phyloP scores from a whole-genome alignment of 768 basidiomycete genomes.

The Pholiota conissans region DNA sequence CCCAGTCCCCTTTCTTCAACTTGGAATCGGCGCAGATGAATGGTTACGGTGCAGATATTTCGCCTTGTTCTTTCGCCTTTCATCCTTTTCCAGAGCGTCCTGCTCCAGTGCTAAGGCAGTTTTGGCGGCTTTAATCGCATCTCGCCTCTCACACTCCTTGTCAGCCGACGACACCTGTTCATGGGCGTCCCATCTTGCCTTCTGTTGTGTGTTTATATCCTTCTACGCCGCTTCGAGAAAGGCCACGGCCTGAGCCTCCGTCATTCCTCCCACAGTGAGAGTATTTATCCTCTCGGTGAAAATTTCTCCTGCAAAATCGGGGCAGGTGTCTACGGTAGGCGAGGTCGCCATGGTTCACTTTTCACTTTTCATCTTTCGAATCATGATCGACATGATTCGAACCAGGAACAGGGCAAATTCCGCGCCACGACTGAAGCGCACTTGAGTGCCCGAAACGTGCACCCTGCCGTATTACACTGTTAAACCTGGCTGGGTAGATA shows the following conservation, averaged over 20 bases:
- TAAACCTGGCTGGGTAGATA: too few relatives aligned
- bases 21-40: neutral
- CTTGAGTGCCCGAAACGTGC: too few relatives aligned
- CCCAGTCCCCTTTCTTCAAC: neutral
- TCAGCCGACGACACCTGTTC: neutral
- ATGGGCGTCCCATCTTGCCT: neutral
- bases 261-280: neutral
- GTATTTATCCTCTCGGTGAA: neutral
- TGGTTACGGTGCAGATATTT: neutral
- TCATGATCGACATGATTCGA: too few relatives aligned
- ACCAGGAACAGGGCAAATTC: too few relatives aligned
- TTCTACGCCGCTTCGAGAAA: neutral
- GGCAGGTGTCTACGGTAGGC: neutral
- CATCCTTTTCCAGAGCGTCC: neutral
- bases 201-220: neutral
- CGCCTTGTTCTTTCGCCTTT: neutral
- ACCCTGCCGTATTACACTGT: too few relatives aligned
- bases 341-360: too few relatives aligned
- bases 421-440: too few relatives aligned
- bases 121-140: neutral
- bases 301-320: neutral
- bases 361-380: too few relatives aligned
- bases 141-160: neutral
- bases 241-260: neutral
- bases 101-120: neutral